Conservation (phyloP, 2,329 filamentous ascomycete species). For the Rachicladosporium sp. region DNA sequence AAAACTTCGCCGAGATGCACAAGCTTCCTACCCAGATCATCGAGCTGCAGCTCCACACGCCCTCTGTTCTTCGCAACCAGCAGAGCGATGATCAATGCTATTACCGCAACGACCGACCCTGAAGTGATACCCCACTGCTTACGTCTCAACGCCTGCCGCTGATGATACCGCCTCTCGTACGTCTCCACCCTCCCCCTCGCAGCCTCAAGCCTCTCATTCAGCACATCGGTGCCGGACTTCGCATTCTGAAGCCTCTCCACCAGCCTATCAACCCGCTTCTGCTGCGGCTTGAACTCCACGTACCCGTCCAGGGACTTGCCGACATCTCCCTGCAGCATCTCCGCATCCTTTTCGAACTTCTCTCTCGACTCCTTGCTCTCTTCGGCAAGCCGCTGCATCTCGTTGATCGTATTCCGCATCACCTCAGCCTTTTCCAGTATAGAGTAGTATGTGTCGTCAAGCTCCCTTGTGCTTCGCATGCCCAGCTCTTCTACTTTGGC, state of each 20-base stretch:
- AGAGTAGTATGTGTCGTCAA: constrained; percentile 64
- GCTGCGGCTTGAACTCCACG: constrained; percentile 52
- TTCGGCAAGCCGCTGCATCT: constrained; percentile 54
- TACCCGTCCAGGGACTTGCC: constrained; percentile 48
- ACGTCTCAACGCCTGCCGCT: constrained; percentile 51
- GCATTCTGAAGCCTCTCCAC: constrained; percentile 50
- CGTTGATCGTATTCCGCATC: constrained; percentile 51
- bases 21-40: constrained; percentile 9
- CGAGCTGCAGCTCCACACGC: constrained; percentile 9
- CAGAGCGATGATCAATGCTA: constrained; percentile 14
- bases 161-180: constrained; percentile 55
- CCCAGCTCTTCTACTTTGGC: constrained; percentile 37
- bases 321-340: constrained; percentile 44
- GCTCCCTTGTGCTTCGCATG: constrained; percentile 51
- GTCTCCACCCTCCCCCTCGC: constrained; percentile 53
- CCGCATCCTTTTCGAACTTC: constrained; percentile 19
- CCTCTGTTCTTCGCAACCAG: constrained; percentile 16
- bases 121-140: constrained; percentile 19
- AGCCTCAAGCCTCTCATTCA: constrained; percentile 52
- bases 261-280: constrained; percentile 49
- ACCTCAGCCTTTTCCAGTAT: constrained; percentile 56
- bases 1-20: constrained; percentile 11
- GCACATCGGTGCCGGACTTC: constrained; percentile 44
- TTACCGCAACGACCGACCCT: constrained; percentile 12
- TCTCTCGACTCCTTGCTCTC: constrained; percentile 46